Percentiles rank a stretch among this genome's conserved stretches.
Evolutionary conservation across 2,329 filamentous ascomycete species (phyloP).

Genomic region (Aspergillus japonicus): DNA sequence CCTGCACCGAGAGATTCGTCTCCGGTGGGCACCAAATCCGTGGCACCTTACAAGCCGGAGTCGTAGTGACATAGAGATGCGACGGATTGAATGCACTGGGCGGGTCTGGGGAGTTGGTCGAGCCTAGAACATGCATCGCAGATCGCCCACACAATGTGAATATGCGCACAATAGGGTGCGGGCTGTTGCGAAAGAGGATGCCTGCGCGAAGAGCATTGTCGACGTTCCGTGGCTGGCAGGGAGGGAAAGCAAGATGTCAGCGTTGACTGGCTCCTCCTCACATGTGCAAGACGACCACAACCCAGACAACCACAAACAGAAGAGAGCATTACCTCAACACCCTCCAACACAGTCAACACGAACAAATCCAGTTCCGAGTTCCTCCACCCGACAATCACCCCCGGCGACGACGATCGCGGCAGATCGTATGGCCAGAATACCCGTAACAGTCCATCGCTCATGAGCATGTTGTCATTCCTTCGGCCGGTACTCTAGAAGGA

Average conservation of each 20-base stretch:
- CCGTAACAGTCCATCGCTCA: slow-evolving; percentile 83
- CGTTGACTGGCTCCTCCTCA: background rate
- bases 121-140: slow-evolving; percentile 81
- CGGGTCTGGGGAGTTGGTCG: slow-evolving; percentile 64
- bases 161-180: slow-evolving; percentile 75
- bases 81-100: slow-evolving; percentile 61
- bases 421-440: slow-evolving; percentile 97
- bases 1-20: slow-evolving; percentile 72
- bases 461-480: slow-evolving; percentile 61
- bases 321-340: slow-evolving; percentile 70
- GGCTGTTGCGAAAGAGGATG: slow-evolving; percentile 77
- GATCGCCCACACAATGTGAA: slow-evolving; percentile 80
- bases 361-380: slow-evolving; percentile 90
- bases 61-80: slow-evolving; percentile 63
- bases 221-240: slow-evolving; percentile 67
- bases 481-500: slow-evolving; percentile 68
- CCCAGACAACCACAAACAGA: background rate
- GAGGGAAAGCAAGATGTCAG: background rate
- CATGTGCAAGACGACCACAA: background rate
- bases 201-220: slow-evolving; percentile 83
- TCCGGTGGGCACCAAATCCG: slow-evolving; percentile 67
- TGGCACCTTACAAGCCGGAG: slow-evolving; percentile 58
- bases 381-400: slow-evolving; percentile 91
- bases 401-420: slow-evolving; percentile 67
- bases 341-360: slow-evolving; percentile 83